Percentiles rank a stretch among this genome's conserved stretches.
phyloP scores from a whole-genome alignment of 2,329 filamentous ascomycete species.

The Fusarium pseudograminearum region DNA sequence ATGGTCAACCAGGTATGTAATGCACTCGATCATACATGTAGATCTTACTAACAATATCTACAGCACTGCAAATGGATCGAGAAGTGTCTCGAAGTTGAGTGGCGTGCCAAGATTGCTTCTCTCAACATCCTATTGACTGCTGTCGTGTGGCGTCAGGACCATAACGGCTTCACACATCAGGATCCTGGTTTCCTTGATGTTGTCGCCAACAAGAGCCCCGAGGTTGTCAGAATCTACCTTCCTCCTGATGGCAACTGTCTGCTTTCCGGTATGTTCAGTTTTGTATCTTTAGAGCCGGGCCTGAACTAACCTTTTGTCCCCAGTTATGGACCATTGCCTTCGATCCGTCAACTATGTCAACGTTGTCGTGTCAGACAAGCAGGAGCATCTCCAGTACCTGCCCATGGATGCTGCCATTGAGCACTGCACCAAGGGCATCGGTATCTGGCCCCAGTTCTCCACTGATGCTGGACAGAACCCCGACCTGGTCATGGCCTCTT shows the following conservation, averaged over 20 bases:
- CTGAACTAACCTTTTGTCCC: slow-evolving; percentile 33
- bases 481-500: slow-evolving; percentile 80
- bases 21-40: not conserved
- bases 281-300: not conserved
- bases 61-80: slow-evolving; percentile 86
- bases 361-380: slow-evolving; percentile 83
- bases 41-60: slow-evolving; percentile 18
- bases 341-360: slow-evolving; percentile 83
- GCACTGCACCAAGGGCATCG: slow-evolving; percentile 82
- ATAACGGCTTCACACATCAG: slow-evolving; percentile 87
- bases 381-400: slow-evolving; percentile 82
- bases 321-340: slow-evolving; percentile 81
- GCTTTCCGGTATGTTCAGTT: slow-evolving; percentile 63
- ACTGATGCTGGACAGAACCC: slow-evolving; percentile 77
- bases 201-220: slow-evolving; percentile 82
- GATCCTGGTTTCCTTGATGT: slow-evolving; percentile 85
- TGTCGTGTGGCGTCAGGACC: slow-evolving; percentile 85
- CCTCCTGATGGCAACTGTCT: slow-evolving; percentile 84
- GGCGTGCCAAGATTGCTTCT: slow-evolving; percentile 78
- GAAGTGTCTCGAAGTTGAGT: slow-evolving; percentile 83
- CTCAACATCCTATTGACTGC: slow-evolving; percentile 84
- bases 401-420: slow-evolving; percentile 77
- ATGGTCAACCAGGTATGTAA: slow-evolving; percentile 80
- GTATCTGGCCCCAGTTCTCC: slow-evolving; percentile 82
- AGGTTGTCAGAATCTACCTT: slow-evolving; percentile 84